A percentile compares a stretch with the other conserved stretches of the same genome.
phyloP scores from a whole-genome alignment of 2,329 filamentous ascomycete species.

The Aspergillus viridinutans region DNA sequence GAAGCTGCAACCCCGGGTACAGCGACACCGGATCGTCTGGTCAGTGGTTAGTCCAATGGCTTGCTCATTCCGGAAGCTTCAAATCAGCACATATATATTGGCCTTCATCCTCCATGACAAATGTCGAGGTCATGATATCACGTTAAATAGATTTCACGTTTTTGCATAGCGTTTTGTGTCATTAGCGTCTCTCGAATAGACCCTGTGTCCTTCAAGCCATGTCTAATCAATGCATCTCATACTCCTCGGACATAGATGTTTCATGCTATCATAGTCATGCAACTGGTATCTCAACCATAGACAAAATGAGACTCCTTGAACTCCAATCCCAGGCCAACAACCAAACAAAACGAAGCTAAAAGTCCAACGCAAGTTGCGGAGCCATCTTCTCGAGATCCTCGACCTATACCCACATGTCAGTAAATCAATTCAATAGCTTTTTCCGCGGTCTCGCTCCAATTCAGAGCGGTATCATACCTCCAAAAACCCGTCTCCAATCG shows the following conservation, averaged over 20 bases:
- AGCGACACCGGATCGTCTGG: constrained; percentile 25
- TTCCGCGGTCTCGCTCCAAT: background rate
- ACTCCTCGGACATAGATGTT: background rate
- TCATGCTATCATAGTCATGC: constrained; percentile 1
- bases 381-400: constrained; percentile 87
- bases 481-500: constrained; percentile 57
- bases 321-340: constrained; percentile 5
- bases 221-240: background rate
- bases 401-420: constrained; percentile 49
- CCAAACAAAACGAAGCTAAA: constrained; percentile 45
- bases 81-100: background rate
- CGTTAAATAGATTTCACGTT: background rate
- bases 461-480: constrained; percentile 56
- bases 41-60: constrained; percentile 22
- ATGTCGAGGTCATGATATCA: background rate
- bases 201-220: background rate
- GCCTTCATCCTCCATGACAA: background rate
- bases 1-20: constrained; percentile 10
- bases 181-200: background rate
- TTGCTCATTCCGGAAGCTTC: background rate
- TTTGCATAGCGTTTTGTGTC: background rate
- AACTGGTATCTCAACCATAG: constrained; percentile 19
- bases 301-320: background rate
- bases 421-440: constrained; percentile 8
- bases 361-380: constrained; percentile 79